Evolutionary conservation across 768 basidiomycete species (phyloP).

Genomic region (Psilocybe cyanescens): DNA sequence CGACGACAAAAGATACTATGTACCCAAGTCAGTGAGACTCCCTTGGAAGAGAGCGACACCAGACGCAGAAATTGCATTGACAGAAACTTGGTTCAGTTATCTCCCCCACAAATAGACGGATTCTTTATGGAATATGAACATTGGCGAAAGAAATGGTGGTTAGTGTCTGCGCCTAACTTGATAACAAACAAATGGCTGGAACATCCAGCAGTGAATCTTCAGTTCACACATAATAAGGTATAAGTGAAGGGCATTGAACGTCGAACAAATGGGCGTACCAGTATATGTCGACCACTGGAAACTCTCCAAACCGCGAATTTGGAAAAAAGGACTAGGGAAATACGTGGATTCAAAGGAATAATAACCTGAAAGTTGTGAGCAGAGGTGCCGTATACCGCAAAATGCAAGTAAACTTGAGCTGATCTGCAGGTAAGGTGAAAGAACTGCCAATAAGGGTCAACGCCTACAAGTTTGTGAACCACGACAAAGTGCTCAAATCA

Average conservation of each 20-base stretch:
- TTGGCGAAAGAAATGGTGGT: conserved; percentile 6
- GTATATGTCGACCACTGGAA: conserved; percentile 2
- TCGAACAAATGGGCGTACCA: not conserved
- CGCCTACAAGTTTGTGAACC: not conserved
- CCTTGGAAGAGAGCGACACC: not conserved
- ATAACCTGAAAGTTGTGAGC: conserved; percentile 3
- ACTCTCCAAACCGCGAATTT: conserved; percentile 3
- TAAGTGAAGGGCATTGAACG: too few species aligned
- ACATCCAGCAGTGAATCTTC: too few species aligned
- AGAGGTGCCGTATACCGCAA: not conserved
- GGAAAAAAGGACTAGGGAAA: not conserved
- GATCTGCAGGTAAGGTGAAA: conserved; percentile 3
- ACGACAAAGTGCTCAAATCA: conserved; percentile 3
- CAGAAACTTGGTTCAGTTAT: conserved; percentile 4
- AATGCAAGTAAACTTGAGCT: conserved; percentile 3
- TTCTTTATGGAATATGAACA: not conserved
- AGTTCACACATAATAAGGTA: too few species aligned
- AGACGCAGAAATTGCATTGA: conserved; percentile 7
- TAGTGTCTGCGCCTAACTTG: conserved; percentile 1
- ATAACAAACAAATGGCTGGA: conserved; percentile 2
- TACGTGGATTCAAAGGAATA: not conserved
- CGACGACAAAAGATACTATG: too few species aligned
- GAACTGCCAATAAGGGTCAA: conserved; percentile 8
- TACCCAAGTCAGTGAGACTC: too few species aligned
- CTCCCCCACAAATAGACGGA: not conserved